Conservation (phyloP, 1,139 yeast species). For the Hemisphaericaspora xylofermentans region DNA sequence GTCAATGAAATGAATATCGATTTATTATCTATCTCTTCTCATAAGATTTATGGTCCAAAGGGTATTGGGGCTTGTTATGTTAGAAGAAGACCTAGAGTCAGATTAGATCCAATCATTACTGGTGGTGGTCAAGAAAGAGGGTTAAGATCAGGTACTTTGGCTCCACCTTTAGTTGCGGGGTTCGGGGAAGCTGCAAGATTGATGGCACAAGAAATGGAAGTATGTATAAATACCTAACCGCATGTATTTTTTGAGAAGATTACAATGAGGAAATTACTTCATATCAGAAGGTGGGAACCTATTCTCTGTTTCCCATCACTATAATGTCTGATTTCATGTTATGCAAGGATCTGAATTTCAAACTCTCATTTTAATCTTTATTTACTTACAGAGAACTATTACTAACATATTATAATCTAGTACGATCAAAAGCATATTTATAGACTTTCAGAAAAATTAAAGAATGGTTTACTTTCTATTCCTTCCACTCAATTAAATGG, state of each 20-base stretch:
- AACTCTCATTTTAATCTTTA: neutral
- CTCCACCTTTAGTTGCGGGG: slow-evolving; percentile 93
- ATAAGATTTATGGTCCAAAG: slow-evolving; percentile 96
- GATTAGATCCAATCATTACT: slow-evolving; percentile 89
- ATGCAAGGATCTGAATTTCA: slow-evolving; percentile 25
- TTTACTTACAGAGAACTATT: slow-evolving; percentile 3
- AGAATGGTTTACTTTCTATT: slow-evolving; percentile 68
- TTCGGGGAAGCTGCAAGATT: slow-evolving; percentile 97
- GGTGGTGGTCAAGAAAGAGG: slow-evolving; percentile 99
- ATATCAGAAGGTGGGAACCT: neutral
- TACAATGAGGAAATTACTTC: neutral
- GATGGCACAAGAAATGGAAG: slow-evolving; percentile 66
- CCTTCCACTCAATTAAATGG: slow-evolving; percentile 93
- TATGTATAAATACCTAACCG: slow-evolving; percentile 16
- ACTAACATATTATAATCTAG: slow-evolving; percentile 20
- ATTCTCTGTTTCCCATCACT: slow-evolving; percentile 1
- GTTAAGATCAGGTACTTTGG: slow-evolving; percentile 91
- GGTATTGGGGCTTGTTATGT: slow-evolving; percentile 96
- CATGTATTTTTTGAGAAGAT: neutral
- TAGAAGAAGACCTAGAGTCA: slow-evolving; percentile 97
- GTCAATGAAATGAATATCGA: slow-evolving; percentile 94
- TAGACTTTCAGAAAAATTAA: slow-evolving; percentile 69
- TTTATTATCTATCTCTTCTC: slow-evolving; percentile 89
- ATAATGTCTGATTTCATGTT: slow-evolving; percentile 6
- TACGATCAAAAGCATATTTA: slow-evolving; percentile 73